Conservation (phyloP, 257 asterid species). For the Scutellaria barbata region DNA sequence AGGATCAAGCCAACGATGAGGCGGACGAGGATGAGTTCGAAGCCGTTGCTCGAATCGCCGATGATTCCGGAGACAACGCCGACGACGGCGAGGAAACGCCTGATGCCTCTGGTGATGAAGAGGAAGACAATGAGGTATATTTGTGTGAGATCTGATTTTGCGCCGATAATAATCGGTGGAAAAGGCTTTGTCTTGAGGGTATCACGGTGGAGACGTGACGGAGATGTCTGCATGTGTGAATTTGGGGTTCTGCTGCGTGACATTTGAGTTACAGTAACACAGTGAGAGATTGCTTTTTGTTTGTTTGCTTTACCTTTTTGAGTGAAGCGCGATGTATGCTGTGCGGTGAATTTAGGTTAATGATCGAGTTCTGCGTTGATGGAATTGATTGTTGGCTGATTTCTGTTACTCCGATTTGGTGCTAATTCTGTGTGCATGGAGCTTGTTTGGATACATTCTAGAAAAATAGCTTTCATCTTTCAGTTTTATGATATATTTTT, state of each 20-base stretch:
- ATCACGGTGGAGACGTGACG: conserved; percentile 17
- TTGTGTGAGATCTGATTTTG: conserved; percentile 31
- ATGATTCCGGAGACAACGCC: conserved; percentile 58
- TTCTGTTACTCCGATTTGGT: background rate
- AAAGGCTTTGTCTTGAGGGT: conserved; percentile 17
- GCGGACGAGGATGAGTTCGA: conserved; percentile 88
- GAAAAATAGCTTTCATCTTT: conserved; percentile 14
- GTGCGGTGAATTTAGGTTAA: conserved; percentile 3
- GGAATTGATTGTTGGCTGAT: conserved; percentile 8
- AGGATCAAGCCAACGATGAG: conserved; percentile 56
- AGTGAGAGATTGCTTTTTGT: conserved; percentile 5
- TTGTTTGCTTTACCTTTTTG: background rate
- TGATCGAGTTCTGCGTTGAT: background rate
- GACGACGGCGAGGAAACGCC: conserved; percentile 36
- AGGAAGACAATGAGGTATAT: conserved; percentile 64
- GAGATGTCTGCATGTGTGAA: conserved; percentile 31
- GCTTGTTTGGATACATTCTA: background rate
- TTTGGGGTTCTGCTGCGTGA: conserved; percentile 16
- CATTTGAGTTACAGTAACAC: no score
- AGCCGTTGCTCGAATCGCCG: conserved; percentile 65
- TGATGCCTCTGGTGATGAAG: conserved; percentile 39
- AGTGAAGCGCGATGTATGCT: conserved; percentile 1
- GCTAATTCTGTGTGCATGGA: conserved; percentile 17
- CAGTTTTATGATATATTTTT: background rate
- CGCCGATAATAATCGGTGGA: conserved; percentile 15